Evolutionary conservation across 495 filamentous ascomycete species (phyloP).

Genomic region (Bathelium albidoporum): DNA sequence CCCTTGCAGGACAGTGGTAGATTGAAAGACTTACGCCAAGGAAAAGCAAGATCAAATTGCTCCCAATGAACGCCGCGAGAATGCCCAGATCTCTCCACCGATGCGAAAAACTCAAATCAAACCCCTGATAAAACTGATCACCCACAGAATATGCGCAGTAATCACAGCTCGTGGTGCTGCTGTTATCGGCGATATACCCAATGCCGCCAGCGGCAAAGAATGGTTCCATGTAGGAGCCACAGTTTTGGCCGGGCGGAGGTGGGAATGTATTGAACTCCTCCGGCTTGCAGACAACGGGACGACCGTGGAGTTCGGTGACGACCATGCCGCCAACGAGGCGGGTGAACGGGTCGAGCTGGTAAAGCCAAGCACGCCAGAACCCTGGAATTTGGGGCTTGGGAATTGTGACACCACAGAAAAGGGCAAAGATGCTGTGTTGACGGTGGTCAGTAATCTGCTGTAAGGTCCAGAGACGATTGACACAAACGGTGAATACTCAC

Average conservation of each 20-base stretch:
- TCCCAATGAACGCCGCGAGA: slow-evolving; percentile 59
- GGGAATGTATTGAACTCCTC: slow-evolving; percentile 52
- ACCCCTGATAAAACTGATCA: slow-evolving; percentile 61
- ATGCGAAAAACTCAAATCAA: slow-evolving; percentile 53
- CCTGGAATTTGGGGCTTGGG: slow-evolving; percentile 61
- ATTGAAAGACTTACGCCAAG: slow-evolving; percentile 51
- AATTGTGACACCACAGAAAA: slow-evolving; percentile 79
- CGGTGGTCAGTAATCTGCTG: background rate
- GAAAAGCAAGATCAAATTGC: slow-evolving; percentile 67
- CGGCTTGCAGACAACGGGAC: slow-evolving; percentile 47
- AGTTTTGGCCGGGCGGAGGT: slow-evolving; percentile 50
- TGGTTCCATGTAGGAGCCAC: slow-evolving; percentile 60
- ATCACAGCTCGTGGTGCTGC: slow-evolving; percentile 51
- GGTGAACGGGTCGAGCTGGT: slow-evolving; percentile 76
- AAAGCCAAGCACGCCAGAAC: slow-evolving; percentile 75
- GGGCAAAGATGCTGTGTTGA: slow-evolving; percentile 45
- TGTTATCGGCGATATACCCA: slow-evolving; percentile 55
- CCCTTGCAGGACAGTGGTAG: slow-evolving; percentile 16
- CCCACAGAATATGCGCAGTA: slow-evolving; percentile 72
- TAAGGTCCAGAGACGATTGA: no score
- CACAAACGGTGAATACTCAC: background rate
- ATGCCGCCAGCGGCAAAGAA: slow-evolving; percentile 55
- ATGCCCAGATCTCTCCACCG: slow-evolving; percentile 77
- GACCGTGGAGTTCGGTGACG: slow-evolving; percentile 58
- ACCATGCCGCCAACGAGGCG: slow-evolving; percentile 72